Evolutionary conservation across 2,329 filamentous ascomycete species (phyloP), one percentile per base, ranked within the genome.

Genomic region (Penicillium sp.): DNA sequence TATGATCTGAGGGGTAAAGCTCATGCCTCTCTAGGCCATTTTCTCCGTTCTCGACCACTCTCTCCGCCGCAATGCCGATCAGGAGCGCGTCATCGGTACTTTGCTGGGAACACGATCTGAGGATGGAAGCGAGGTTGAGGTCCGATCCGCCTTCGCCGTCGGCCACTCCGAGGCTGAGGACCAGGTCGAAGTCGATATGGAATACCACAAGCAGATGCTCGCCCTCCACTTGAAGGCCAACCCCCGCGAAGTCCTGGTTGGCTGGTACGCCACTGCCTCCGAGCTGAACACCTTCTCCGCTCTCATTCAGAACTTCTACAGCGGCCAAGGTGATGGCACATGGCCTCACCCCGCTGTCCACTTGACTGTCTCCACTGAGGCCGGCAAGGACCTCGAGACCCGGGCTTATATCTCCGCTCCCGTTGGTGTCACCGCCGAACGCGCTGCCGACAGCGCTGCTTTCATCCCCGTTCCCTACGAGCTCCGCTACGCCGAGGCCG

Each of bases 121-220:
- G 80, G 94, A 99, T 82, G 94, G 93, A 75, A 91, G 89, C 72
- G 93, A 97, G 76, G 90, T 96, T 70, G 92, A 96, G 77, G 94
- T 99, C 70, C 88, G 91, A 72, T 95, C 91, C 72, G 93, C 91
- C 80, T 99, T 99, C 75, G 94, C 94, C 65, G 96, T 99, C 71
- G 92, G 93, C 64, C 94, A 99, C 81, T 97, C 93, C 65, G 94
- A 99, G 80, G 96, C 93, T 66, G 89, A 92, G 74, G 94, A 99
- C 77, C 94, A 99, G 78, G 94, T 99, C 69, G 94, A 99, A 78
- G 94, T 99, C 61, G 94, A 99, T 74, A 96, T 99, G 83, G 94
- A 99, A 78, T 99, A 97, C 79, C 94, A 99, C 80, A 97, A 97
- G 85, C 92, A 93, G 77, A 99, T 99, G 94, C 87, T 97, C 54